phyloP scores from a whole-genome alignment of 2,329 filamentous ascomycete genomes.

The Verticillium klebahnii region DNA sequence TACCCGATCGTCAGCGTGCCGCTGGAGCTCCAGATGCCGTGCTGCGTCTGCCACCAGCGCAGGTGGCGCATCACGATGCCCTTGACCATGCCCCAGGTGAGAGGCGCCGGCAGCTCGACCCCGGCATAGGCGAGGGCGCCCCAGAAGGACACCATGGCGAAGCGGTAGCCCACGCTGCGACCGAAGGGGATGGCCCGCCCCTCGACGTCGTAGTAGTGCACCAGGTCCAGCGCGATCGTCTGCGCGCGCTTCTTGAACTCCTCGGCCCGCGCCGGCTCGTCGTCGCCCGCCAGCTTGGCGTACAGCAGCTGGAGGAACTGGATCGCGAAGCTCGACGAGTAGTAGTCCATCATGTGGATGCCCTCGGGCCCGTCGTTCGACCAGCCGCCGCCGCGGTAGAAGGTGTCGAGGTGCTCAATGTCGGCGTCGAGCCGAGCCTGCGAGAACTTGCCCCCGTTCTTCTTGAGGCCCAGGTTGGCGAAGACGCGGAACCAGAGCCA shows the following conservation, averaged over 20 bases:
- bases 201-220: constrained; percentile 71
- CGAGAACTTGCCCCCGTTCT: constrained; percentile 68
- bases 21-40: constrained; percentile 68
- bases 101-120: constrained; percentile 64
- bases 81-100: constrained; percentile 77
- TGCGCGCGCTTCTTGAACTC: constrained; percentile 67
- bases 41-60: constrained; percentile 74
- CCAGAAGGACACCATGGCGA: constrained; percentile 83
- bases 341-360: constrained; percentile 83
- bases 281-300: constrained; percentile 62
- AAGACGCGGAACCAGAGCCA: constrained; percentile 85
- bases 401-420: constrained; percentile 73
- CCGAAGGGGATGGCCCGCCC: constrained; percentile 73
- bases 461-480: constrained; percentile 72
- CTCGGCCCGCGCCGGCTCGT: constrained; percentile 60
- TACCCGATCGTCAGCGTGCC: constrained; percentile 75
- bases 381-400: constrained; percentile 79
- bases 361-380: constrained; percentile 75
- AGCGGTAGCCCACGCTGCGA: constrained; percentile 74
- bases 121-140: constrained; percentile 71
- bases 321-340: constrained; percentile 77
- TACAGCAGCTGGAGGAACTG: constrained; percentile 77
- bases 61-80: constrained; percentile 70
- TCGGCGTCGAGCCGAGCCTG: constrained; percentile 67
- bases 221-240: constrained; percentile 63